Percentiles rank a stretch among this genome's conserved stretches.
Conservation (phyloP, 73 alveolate species). For the Uronychia binucleata region DNA sequence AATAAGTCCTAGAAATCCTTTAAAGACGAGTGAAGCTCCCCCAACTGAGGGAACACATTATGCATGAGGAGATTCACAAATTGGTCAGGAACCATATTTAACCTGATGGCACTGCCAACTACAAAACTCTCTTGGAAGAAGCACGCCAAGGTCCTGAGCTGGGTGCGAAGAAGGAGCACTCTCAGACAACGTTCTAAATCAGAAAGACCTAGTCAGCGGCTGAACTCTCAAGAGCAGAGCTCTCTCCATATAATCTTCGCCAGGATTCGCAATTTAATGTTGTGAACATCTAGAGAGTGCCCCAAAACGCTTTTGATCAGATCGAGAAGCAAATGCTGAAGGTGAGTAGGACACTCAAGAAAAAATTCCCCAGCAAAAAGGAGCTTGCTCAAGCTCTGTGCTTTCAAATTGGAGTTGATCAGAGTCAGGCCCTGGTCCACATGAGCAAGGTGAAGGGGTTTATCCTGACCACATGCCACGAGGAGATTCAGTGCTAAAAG, state of each 20-base stretch:
- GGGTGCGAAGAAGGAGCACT: background rate
- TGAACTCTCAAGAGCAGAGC: background rate
- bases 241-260: background rate
- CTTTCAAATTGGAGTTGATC: conserved; percentile 26
- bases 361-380: conserved; percentile 4
- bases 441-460: conserved; percentile 32
- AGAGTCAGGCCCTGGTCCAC: conserved; percentile 28
- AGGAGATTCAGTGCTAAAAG: conserved; percentile 34
- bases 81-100: background rate
- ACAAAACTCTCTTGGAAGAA: background rate
- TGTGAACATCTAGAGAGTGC: conserved; percentile 53
- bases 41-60: background rate
- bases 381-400: conserved; percentile 17
- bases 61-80: background rate
- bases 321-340: conserved; percentile 35
- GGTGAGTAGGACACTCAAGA: conserved; percentile 45
- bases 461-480: conserved; percentile 31
- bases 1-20: background rate
- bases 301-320: conserved; percentile 43
- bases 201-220: background rate
- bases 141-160: background rate
- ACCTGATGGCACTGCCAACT: background rate
- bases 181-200: background rate
- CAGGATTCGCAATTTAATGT: conserved; percentile 12
- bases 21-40: background rate